Percentiles rank a stretch among this genome's conserved stretches.
Conservation (phyloP, 1,284 basidiomycete species). For the Gymnopus androsaceus region DNA sequence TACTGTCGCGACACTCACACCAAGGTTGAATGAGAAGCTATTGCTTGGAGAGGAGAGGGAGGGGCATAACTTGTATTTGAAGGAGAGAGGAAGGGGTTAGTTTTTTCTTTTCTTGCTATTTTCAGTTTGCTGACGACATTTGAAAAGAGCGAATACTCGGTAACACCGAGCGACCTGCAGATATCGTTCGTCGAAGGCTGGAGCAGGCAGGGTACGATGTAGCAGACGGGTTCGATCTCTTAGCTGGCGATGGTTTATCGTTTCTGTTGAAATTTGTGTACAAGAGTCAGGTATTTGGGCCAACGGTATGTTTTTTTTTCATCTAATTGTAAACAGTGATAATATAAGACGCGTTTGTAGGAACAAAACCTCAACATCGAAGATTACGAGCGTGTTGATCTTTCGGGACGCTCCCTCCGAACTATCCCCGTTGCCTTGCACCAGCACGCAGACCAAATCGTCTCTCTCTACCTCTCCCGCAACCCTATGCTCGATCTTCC, state of each 20-base stretch:
- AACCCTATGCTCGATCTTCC: conserved; percentile 98
- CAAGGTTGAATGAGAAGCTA: conserved; percentile 63
- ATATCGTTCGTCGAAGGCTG: conserved; percentile 82
- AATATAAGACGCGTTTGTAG: background rate
- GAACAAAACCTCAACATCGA: conserved; percentile 35
- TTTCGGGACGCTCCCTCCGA: conserved; percentile 82
- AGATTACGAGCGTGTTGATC: conserved; percentile 82
- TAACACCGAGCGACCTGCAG: conserved; percentile 82
- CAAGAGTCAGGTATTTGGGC: conserved; percentile 67
- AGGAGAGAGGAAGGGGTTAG: conserved; percentile 82
- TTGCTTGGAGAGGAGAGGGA: conserved; percentile 51
- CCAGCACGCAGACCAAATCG: conserved; percentile 83
- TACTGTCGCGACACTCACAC: conserved; percentile 72
- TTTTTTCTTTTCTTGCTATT: conserved; percentile 12
- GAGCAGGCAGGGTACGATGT: conserved; percentile 91
- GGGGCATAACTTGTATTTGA: conserved; percentile 78
- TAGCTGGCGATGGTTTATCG: conserved; percentile 82
- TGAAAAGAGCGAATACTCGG: conserved; percentile 77
- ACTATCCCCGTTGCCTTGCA: conserved; percentile 92
- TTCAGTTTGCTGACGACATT: background rate
- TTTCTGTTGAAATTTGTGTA: conserved; percentile 91
- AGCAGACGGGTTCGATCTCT: conserved; percentile 73
- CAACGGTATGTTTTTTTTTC: conserved; percentile 48
- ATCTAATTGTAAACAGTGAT: background rate
- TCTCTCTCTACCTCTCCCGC: conserved; percentile 87